Conservation (phyloP, 306 rosid species). For the Gillenia trifoliata region DNA sequence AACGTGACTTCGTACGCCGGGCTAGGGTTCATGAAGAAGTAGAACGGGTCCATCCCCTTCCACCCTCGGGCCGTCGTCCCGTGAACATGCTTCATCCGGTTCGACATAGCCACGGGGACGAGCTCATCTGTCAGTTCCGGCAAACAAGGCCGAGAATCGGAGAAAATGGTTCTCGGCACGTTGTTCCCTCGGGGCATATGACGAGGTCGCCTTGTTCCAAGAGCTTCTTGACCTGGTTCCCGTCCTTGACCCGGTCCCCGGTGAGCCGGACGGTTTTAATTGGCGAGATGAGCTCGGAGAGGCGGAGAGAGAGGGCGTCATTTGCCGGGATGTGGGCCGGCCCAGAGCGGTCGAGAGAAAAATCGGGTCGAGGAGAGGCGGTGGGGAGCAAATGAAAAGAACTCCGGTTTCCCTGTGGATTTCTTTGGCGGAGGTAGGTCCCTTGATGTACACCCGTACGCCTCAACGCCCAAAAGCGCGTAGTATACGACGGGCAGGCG, state of each 20-base stretch:
- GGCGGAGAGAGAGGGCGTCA: slow-evolving; percentile 72
- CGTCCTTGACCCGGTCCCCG: slow-evolving; percentile 56
- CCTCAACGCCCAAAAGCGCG: slow-evolving; percentile 68
- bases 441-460: slow-evolving; percentile 60
- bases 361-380: slow-evolving; percentile 68
- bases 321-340: slow-evolving; percentile 71
- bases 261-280: slow-evolving; percentile 59
- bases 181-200: slow-evolving; percentile 73
- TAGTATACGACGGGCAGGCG: slow-evolving; percentile 62
- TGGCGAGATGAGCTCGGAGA: slow-evolving; percentile 69
- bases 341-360: slow-evolving; percentile 76
- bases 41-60: slow-evolving; percentile 90
- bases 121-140: slow-evolving; percentile 62
- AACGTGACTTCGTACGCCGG: slow-evolving; percentile 64
- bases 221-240: slow-evolving; percentile 57
- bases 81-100: slow-evolving; percentile 71
- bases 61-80: slow-evolving; percentile 79
- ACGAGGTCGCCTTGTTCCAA: slow-evolving; percentile 65
- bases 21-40: slow-evolving; percentile 88
- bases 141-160: slow-evolving; percentile 62
- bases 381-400: slow-evolving; percentile 71
- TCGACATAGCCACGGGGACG: slow-evolving; percentile 73
- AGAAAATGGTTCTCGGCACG: slow-evolving; percentile 70
- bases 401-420: slow-evolving; percentile 38
- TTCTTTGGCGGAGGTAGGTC: slow-evolving; percentile 48